Conservation (phyloP, 73 alveolate species). For the Durusdinium trenchii region DNA sequence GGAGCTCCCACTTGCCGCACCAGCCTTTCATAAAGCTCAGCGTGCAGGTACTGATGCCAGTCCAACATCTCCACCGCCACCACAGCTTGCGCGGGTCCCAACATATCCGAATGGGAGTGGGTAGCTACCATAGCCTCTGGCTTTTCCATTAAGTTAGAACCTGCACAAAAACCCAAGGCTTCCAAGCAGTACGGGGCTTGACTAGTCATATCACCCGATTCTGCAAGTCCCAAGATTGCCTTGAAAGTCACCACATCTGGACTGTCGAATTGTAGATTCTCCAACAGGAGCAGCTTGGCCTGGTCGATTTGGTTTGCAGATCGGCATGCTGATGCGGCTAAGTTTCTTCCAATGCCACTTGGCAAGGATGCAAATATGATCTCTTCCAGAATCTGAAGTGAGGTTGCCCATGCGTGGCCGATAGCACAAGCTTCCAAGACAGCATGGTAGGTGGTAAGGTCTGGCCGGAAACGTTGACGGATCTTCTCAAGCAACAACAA, state of each 20-base stretch:
- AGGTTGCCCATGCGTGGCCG: conserved; percentile 77
- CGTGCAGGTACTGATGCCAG: conserved; percentile 35
- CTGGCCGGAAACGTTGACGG: neutral
- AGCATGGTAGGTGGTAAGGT: conserved; percentile 63
- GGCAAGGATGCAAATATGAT: neutral
- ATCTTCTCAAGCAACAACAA: neutral
- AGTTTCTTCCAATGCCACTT: conserved; percentile 18
- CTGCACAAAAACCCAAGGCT: conserved; percentile 41
- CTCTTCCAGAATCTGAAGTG: neutral
- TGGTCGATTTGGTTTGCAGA: neutral
- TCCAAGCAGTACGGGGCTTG: conserved; percentile 56
- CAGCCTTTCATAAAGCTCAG: neutral
- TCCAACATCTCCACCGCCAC: conserved; percentile 78
- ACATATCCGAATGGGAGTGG: neutral
- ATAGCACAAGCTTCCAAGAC: conserved; percentile 56
- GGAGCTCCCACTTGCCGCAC: neutral
- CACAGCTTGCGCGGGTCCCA: conserved; percentile 65
- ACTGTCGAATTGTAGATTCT: neutral
- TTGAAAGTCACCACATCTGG: conserved; percentile 46
- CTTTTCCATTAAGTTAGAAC: neutral
- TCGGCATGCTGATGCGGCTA: conserved; percentile 62
- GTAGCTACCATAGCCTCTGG: too few relatives aligned
- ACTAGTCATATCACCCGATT: neutral
- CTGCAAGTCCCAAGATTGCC: conserved; percentile 19
- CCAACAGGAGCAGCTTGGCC: conserved; percentile 24